These are phyloP conservation scores for Erucastrum elatum DNA, from an alignment of 345 rosid genomes.

Conservation along the genomic window DNA sequence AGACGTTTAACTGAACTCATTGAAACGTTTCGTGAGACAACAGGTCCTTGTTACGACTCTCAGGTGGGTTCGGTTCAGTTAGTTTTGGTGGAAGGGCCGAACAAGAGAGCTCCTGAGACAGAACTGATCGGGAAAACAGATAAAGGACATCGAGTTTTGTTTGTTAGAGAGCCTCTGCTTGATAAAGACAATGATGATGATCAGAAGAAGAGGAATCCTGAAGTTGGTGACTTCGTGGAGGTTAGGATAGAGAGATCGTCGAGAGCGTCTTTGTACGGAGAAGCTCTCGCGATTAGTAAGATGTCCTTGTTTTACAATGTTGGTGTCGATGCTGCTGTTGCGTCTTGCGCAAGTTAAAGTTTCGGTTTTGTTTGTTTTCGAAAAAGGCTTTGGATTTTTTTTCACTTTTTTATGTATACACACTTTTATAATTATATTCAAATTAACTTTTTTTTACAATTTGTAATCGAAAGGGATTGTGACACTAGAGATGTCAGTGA, in stretches of 20 bases:
- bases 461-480: not conserved
- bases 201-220: conserved; percentile 50
- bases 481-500: conserved; percentile 13
- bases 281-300: conserved; percentile 74
- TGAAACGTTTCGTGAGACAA: conserved; percentile 72
- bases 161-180: conserved; percentile 48
- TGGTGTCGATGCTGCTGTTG: conserved; percentile 42
- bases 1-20: conserved; percentile 85
- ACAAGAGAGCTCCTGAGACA: conserved; percentile 82
- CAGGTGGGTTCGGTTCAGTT: conserved; percentile 74
- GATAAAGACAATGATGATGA: conserved; percentile 36
- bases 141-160: conserved; percentile 76
- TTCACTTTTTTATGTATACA: not conserved
- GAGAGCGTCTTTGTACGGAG: conserved; percentile 72
- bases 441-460: not conserved
- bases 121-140: conserved; percentile 90
- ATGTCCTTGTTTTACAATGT: conserved; percentile 54
- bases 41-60: conserved; percentile 70
- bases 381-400: not conserved
- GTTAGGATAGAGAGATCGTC: conserved; percentile 64
- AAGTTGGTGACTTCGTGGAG: conserved; percentile 77
- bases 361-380: conserved; percentile 4
- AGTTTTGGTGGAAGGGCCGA: conserved; percentile 86
- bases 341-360: conserved; percentile 49
- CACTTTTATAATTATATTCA: not conserved